These are phyloP conservation scores for Phascolomyces articulosus DNA, from an alignment of 371 early-diverging fungal genomes.

Conservation along the genomic window DNA sequence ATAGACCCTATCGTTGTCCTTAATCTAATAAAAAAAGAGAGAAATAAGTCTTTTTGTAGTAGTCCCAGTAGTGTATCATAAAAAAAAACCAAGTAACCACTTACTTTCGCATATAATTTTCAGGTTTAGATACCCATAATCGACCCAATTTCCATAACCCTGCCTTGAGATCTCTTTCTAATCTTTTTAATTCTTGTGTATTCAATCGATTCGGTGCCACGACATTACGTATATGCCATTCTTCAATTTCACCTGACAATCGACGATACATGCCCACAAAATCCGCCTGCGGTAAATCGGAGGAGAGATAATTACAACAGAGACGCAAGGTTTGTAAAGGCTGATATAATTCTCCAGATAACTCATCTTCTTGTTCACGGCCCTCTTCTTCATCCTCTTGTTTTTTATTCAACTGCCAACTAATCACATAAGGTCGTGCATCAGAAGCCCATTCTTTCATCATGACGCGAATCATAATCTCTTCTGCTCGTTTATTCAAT, in stretches of 20 bases:
- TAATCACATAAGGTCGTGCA: constrained; percentile 59
- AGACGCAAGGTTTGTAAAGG: constrained; percentile 56
- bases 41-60: too few species aligned
- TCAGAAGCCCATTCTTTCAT: constrained; percentile 62
- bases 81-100: neutral
- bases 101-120: constrained; percentile 57
- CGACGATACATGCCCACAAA: constrained; percentile 50
- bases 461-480: constrained; percentile 55
- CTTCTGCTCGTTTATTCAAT: constrained; percentile 50
- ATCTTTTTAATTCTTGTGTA: constrained; percentile 50
- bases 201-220: constrained; percentile 65
- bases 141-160: constrained; percentile 63
- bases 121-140: constrained; percentile 56
- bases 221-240: constrained; percentile 63
- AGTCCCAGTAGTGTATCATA: too few species aligned
- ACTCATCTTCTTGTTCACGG: constrained; percentile 31
- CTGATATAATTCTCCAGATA: constrained; percentile 66
- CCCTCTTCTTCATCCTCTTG: too few species aligned
- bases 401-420: constrained; percentile 32
- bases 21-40: neutral
- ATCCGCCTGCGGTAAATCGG: constrained; percentile 47
- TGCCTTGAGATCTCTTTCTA: constrained; percentile 56
- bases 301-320: constrained; percentile 49
- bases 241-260: constrained; percentile 59
- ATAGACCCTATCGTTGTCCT: neutral